Evolutionary conservation across 2,329 filamentous ascomycete species (phyloP).

Genomic region (Corynespora cassiicola): DNA sequence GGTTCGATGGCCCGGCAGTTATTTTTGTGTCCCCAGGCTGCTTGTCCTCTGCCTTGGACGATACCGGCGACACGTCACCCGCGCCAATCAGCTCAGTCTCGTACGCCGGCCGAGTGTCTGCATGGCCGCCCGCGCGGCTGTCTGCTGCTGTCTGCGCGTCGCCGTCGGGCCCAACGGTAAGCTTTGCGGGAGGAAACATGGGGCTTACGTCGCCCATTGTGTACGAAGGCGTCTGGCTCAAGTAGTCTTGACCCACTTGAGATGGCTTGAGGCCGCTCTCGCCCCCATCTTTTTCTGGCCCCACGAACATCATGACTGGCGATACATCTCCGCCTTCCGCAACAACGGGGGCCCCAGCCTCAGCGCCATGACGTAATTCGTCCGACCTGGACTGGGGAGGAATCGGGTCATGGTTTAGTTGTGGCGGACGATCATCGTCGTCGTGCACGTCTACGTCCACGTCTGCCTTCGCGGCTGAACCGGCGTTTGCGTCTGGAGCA

Average conservation of each 20-base stretch:
- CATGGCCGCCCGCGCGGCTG: background rate
- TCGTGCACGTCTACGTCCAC: conserved; percentile 8
- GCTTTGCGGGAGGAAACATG: conserved; percentile 21
- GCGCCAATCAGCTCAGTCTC: conserved; percentile 29
- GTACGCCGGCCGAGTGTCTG: conserved; percentile 18
- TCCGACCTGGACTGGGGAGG: conserved; percentile 6
- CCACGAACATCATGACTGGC: conserved; percentile 14
- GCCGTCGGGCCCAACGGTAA: conserved; percentile 10
- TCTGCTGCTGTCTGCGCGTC: conserved; percentile 4
- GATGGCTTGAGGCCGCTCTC: no score
- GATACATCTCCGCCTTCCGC: no score
- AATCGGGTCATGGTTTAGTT: conserved; percentile 27
- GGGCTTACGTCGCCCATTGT: conserved; percentile 31
- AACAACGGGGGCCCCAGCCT: no score
- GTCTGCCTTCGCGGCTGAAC: background rate
- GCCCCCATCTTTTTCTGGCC: conserved; percentile 14
- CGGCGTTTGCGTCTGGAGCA: conserved; percentile 7
- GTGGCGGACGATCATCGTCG: conserved; percentile 28
- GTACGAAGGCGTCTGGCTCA: no score
- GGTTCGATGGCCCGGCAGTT: no score
- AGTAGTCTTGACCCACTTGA: no score
- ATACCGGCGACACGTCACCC: conserved; percentile 34
- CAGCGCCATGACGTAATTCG: no score
- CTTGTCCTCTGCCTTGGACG: conserved; percentile 16
- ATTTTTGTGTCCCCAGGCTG: no score